These are phyloP conservation scores for Alternaria panax DNA, from an alignment of 2,329 filamentous ascomycete genomes.

Conservation along the genomic window DNA sequence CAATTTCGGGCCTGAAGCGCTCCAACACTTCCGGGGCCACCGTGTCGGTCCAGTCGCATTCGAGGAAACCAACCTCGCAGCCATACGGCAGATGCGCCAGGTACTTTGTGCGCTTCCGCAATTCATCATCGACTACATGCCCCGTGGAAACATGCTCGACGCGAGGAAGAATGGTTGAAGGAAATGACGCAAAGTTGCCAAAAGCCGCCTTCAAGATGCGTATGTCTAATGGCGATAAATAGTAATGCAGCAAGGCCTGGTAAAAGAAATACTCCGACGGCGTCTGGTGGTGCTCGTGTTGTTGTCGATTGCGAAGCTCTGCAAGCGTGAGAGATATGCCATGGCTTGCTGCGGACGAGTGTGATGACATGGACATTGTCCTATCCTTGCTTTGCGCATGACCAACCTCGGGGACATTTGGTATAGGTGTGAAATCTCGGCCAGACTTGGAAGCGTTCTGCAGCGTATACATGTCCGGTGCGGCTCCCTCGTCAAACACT, in stretches of 20 bases:
- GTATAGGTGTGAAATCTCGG: slow-evolving; percentile 46
- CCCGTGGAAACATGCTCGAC: slow-evolving; percentile 90
- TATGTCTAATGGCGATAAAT: slow-evolving; percentile 89
- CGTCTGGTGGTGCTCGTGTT: slow-evolving; percentile 54
- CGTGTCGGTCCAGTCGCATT: slow-evolving; percentile 95
- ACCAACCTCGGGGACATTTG: slow-evolving; percentile 14
- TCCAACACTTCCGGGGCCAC: slow-evolving; percentile 78
- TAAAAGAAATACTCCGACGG: slow-evolving; percentile 81
- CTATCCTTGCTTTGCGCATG: slow-evolving; percentile 16
- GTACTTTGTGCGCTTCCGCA: slow-evolving; percentile 86
- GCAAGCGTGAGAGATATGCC: slow-evolving; percentile 53
- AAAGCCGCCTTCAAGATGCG: slow-evolving; percentile 90
- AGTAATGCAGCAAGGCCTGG: slow-evolving; percentile 84
- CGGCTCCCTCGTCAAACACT: slow-evolving; percentile 57
- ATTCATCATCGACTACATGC: slow-evolving; percentile 83
- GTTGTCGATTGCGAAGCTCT: slow-evolving; percentile 56
- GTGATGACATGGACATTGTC: slow-evolving; percentile 41
- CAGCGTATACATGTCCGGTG: slow-evolving; percentile 60
- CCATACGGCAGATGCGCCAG: slow-evolving; percentile 85
- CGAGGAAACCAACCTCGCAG: slow-evolving; percentile 89
- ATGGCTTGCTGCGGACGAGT: slow-evolving; percentile 40
- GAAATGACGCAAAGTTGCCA: slow-evolving; percentile 81
- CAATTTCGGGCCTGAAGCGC: slow-evolving; percentile 78
- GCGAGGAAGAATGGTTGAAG: slow-evolving; percentile 82
- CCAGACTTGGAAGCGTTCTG: slow-evolving; percentile 58